These are phyloP conservation scores for Penicillium oxalicum DNA, from an alignment of 2,329 filamentous ascomycete genomes.

Conservation along the genomic window DNA sequence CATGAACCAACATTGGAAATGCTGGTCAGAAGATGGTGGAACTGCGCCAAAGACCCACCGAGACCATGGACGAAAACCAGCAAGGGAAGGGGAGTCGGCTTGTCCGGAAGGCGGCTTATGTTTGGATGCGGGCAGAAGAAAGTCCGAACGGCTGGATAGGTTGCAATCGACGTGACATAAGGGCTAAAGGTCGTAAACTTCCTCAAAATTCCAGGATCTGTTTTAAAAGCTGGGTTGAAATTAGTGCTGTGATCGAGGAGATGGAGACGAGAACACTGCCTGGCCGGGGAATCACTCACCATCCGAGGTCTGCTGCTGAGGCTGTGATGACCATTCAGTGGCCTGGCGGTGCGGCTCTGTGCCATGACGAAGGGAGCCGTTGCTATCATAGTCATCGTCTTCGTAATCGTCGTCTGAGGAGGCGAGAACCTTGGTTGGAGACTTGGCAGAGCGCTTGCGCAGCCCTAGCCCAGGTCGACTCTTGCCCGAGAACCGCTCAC, in stretches of 20 bases:
- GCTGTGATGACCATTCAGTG: constrained; percentile 20
- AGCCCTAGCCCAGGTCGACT: constrained; percentile 1
- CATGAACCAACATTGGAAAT: constrained; percentile 78
- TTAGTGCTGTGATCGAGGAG: background rate
- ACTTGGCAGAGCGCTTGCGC: constrained; percentile 20
- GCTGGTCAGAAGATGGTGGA: constrained; percentile 72
- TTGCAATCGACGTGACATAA: constrained; percentile 64
- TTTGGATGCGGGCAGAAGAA: constrained; percentile 81
- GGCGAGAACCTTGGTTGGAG: constrained; percentile 25
- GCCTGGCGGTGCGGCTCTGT: constrained; percentile 16
- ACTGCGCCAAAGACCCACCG: constrained; percentile 87
- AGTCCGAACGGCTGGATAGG: constrained; percentile 70
- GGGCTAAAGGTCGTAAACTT: constrained; percentile 66
- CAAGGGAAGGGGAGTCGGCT: constrained; percentile 69
- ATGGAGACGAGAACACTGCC: background rate
- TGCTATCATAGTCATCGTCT: constrained; percentile 32
- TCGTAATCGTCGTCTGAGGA: constrained; percentile 37
- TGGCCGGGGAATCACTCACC: constrained; percentile 17
- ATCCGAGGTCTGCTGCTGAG: constrained; percentile 25
- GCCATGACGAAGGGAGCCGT: constrained; percentile 26
- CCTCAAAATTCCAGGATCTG: constrained; percentile 73
- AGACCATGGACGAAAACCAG: constrained; percentile 89
- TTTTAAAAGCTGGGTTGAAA: constrained; percentile 32
- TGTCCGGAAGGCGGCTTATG: constrained; percentile 68
- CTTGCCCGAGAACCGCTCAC: constrained; percentile 14